Percentiles rank a stretch among this genome's conserved stretches.
Conservation (phyloP, 495 filamentous ascomycete genomes). For the Neurospora sp. region DNA sequence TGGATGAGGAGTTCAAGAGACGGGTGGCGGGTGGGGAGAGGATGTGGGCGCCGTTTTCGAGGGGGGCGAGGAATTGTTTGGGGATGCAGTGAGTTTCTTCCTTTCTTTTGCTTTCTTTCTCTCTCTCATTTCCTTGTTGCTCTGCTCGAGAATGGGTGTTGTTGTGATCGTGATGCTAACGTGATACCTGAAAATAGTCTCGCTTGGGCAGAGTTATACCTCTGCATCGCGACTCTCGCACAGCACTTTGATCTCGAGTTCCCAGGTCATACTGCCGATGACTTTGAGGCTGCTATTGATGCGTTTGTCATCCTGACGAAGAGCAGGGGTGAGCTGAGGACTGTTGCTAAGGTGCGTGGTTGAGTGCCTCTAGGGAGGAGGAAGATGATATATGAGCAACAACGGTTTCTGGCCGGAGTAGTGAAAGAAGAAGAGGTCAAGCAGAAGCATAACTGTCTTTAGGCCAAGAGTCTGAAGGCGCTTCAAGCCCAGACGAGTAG, state of each 20-base stretch:
- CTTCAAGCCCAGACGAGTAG: no score
- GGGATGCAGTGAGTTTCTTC: conserved; percentile 21
- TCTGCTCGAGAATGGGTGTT: no score
- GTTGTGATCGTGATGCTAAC: neutral
- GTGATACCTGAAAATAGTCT: conserved; percentile 6
- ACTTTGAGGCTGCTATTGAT: conserved; percentile 17
- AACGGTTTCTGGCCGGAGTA: no score
- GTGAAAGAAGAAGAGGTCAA: no score
- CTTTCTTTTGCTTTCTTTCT: neutral
- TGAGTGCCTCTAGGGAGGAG: neutral
- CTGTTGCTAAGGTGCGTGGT: neutral
- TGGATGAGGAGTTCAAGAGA: conserved; percentile 3
- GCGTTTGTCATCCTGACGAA: conserved; percentile 21
- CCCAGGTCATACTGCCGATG: conserved; percentile 5
- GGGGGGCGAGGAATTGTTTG: conserved; percentile 17
- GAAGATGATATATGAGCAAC: no score
- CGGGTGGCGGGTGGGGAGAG: neutral
- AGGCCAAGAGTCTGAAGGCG: no score
- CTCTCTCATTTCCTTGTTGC: neutral
- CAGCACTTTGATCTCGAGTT: conserved; percentile 17
- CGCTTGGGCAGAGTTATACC: conserved; percentile 22
- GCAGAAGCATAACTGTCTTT: no score
- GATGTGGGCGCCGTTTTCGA: conserved; percentile 16
- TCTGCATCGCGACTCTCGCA: conserved; percentile 10
- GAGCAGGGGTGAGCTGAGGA: neutral